Conservation (phyloP, 2,329 filamentous ascomycete genomes). For the Talaromyces pinophilus region DNA sequence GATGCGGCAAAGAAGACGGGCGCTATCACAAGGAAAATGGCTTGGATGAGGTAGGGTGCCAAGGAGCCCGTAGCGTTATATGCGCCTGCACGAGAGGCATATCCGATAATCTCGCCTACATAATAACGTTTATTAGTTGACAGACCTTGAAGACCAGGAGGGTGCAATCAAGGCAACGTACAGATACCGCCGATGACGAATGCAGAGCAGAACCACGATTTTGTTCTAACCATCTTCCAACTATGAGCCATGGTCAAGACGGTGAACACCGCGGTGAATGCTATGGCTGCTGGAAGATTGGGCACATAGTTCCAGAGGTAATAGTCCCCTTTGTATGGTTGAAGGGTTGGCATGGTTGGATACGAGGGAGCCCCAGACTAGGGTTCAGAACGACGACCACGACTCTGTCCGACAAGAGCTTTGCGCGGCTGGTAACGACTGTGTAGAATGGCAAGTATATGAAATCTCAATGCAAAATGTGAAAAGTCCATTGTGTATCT, state of each 20-base stretch:
- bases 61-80: constrained; percentile 9
- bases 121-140: not conserved
- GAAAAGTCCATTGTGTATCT: not conserved
- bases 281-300: constrained; percentile 11
- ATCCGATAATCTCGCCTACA: constrained; percentile 19
- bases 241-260: constrained; percentile 3
- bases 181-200: constrained; percentile 19
- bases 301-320: constrained; percentile 21
- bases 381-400: not conserved
- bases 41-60: constrained; percentile 17
- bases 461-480: not conserved
- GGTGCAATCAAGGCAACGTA: not conserved
- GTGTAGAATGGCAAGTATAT: not conserved
- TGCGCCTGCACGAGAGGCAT: constrained; percentile 15
- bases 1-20: constrained; percentile 20
- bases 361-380: not conserved
- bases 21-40: constrained; percentile 18
- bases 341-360: constrained; percentile 13
- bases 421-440: not conserved
- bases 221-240: constrained; percentile 5
- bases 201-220: constrained; percentile 15
- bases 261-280: constrained; percentile 2
- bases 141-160: not conserved
- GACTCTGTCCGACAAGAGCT: not conserved
- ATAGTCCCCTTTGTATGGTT: constrained; percentile 1